These are phyloP conservation scores for Micromonas pusilla DNA, from an alignment of 139 green algal species.

Conservation along the genomic window DNA sequence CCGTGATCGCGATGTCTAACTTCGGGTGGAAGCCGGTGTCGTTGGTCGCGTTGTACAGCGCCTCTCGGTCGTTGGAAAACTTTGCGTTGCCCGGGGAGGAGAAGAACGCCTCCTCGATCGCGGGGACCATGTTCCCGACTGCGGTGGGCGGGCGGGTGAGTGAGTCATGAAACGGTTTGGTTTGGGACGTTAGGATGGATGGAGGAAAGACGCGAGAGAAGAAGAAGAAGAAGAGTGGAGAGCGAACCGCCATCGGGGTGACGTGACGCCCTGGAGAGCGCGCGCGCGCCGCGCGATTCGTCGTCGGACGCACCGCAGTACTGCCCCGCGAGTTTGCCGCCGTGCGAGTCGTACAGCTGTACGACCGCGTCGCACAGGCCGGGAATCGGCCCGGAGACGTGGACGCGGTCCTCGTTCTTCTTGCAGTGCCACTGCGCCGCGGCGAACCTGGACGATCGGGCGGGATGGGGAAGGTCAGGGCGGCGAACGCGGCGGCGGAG, in stretches of 20 bases:
- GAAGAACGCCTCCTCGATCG: not conserved
- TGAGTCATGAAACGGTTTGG: too few species aligned
- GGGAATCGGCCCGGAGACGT: not conserved
- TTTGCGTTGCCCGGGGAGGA: not conserved
- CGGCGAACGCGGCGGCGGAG: too few species aligned
- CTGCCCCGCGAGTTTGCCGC: slow-evolving; percentile 5
- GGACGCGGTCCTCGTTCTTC: slow-evolving; percentile 1
- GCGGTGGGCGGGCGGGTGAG: too few species aligned
- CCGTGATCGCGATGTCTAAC: not conserved
- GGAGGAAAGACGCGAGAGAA: too few species aligned
- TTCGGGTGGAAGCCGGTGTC: not conserved
- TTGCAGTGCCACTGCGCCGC: not conserved
- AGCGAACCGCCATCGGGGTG: too few species aligned
- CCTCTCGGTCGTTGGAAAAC: not conserved
- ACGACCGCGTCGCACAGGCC: not conserved
- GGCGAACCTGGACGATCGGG: slow-evolving; percentile 10
- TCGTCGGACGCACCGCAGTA: too few species aligned
- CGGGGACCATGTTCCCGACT: not conserved
- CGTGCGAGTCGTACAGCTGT: not conserved
- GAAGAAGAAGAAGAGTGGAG: too few species aligned
- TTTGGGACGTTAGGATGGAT: too few species aligned
- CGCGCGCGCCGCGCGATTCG: too few species aligned
- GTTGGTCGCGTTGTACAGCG: not conserved
- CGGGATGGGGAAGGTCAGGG: too few species aligned
- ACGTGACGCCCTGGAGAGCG: too few species aligned